phyloP scores from a whole-genome alignment of 192 early-diverging fungal species.

The Podila clonocystis region DNA sequence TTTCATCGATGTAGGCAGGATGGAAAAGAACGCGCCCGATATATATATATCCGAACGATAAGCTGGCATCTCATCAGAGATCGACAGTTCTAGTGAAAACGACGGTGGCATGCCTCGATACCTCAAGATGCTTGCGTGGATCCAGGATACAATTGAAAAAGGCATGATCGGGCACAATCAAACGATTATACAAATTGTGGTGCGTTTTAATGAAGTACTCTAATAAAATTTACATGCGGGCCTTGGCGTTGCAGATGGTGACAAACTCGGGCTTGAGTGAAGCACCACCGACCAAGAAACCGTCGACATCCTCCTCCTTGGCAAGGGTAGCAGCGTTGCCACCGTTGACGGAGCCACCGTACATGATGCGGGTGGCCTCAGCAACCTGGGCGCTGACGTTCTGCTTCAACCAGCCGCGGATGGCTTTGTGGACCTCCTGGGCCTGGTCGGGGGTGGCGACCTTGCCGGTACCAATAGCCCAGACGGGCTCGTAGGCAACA shows the following conservation, averaged over 20 bases:
- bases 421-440: constrained; percentile 92
- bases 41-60: too few relatives aligned
- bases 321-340: constrained; percentile 84
- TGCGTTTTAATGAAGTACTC: too few relatives aligned
- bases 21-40: too few relatives aligned
- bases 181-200: too few relatives aligned
- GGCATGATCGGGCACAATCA: too few relatives aligned
- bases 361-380: constrained; percentile 91
- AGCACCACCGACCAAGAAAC: constrained; percentile 99
- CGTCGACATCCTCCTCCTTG: constrained; percentile 93
- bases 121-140: too few relatives aligned
- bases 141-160: too few relatives aligned
- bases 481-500: constrained; percentile 99
- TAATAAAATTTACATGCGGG: constrained; percentile 32
- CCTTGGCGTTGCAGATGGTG: constrained; percentile 65
- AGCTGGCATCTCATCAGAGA: too few relatives aligned
- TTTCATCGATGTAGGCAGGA: too few relatives aligned
- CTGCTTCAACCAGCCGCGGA: constrained; percentile 87
- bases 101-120: too few relatives aligned
- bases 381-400: constrained; percentile 90
- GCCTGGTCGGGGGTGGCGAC: constrained; percentile 96
- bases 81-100: too few relatives aligned
- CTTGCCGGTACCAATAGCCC: constrained; percentile 99
- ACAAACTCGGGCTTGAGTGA: constrained; percentile 93
- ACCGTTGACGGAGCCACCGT: constrained; percentile 96